phyloP scores from a whole-genome alignment of 495 filamentous ascomycete species.

The Penicillium desertorum region DNA sequence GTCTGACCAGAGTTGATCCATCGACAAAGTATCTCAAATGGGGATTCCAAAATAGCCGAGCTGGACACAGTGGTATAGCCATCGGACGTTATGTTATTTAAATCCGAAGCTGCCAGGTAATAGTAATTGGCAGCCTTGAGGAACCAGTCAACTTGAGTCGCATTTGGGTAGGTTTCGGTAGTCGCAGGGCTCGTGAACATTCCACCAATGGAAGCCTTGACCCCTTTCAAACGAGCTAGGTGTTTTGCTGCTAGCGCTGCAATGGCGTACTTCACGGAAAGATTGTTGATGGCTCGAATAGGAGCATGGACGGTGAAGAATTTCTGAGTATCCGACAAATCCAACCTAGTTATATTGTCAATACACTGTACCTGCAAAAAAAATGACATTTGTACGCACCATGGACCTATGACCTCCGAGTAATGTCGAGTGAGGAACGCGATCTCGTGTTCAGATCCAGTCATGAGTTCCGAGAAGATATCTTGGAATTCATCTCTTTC shows the following conservation, averaged over 20 bases:
- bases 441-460: conserved; percentile 42
- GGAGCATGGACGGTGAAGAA: conserved; percentile 43
- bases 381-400: conserved; percentile 26
- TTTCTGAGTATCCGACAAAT: conserved; percentile 39
- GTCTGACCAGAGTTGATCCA: conserved; percentile 27
- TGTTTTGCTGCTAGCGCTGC: conserved; percentile 45
- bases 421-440: conserved; percentile 43
- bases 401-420: conserved; percentile 36
- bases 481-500: conserved; percentile 43
- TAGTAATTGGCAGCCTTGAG: conserved; percentile 47
- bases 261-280: conserved; percentile 38
- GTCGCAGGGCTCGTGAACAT: conserved; percentile 38
- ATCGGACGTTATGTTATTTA: conserved; percentile 33
- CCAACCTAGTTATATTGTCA: conserved; percentile 33
- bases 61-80: conserved; percentile 36
- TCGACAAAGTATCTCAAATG: conserved; percentile 31
- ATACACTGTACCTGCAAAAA: background rate
- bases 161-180: conserved; percentile 42
- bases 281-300: conserved; percentile 37
- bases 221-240: conserved; percentile 40
- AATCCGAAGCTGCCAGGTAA: conserved; percentile 35
- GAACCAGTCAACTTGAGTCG: conserved; percentile 41
- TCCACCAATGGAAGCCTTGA: conserved; percentile 19
- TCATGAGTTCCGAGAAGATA: conserved; percentile 45
- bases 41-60: conserved; percentile 39